Evolutionary conservation across 2,329 filamentous ascomycete genomes (phyloP).

Genomic region (Stenocarpella maydis): DNA sequence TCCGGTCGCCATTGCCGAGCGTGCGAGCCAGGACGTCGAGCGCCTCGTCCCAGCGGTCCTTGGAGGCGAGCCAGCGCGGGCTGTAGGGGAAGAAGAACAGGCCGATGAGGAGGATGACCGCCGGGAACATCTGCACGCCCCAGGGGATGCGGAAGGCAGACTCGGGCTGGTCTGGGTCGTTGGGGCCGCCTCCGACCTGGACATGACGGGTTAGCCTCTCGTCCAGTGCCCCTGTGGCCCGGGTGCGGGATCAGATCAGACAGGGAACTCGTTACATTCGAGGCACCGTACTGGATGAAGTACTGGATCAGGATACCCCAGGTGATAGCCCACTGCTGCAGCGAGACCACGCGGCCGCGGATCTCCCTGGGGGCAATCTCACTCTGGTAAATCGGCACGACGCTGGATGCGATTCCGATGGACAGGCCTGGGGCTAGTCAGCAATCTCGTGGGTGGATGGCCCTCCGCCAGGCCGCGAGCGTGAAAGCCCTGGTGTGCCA

Average conservation of each 20-base stretch:
- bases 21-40: slow-evolving; percentile 65
- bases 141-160: slow-evolving; percentile 68
- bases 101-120: slow-evolving; percentile 59
- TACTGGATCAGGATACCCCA: slow-evolving; percentile 74
- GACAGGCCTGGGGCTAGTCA: slow-evolving; percentile 67
- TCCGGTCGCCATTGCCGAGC: slow-evolving; percentile 63
- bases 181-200: slow-evolving; percentile 56
- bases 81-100: slow-evolving; percentile 69
- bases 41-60: slow-evolving; percentile 73
- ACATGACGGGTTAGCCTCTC: not conserved
- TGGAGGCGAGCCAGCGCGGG: slow-evolving; percentile 74
- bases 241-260: too few species aligned
- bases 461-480: not conserved
- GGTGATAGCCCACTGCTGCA: slow-evolving; percentile 76
- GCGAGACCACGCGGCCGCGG: slow-evolving; percentile 66
- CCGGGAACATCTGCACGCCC: slow-evolving; percentile 67
- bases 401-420: slow-evolving; percentile 76
- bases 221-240: not conserved
- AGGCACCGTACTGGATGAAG: slow-evolving; percentile 72
- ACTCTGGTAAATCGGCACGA: slow-evolving; percentile 75
- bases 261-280: slow-evolving; percentile 44
- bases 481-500: not conserved
- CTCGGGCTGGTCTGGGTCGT: slow-evolving; percentile 58
- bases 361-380: slow-evolving; percentile 68
- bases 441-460: not conserved